These are phyloP conservation scores for Colletotrichum graminicola DNA, from an alignment of 2,329 filamentous ascomycete species.

Conservation along the genomic window DNA sequence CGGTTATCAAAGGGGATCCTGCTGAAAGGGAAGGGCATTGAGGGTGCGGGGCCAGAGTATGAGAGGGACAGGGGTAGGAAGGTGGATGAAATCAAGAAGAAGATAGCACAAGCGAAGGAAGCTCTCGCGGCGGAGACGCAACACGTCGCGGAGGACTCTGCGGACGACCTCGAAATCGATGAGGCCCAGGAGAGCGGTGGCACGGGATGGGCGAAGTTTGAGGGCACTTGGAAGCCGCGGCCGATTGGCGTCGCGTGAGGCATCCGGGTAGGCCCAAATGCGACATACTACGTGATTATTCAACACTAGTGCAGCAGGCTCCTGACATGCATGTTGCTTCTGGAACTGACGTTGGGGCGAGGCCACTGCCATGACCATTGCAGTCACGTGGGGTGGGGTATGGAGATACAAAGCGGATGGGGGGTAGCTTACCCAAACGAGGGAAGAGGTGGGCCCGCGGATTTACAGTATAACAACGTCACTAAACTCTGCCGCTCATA, in stretches of 20 bases:
- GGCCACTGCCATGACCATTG: neutral
- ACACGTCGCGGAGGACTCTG: slow-evolving; percentile 21
- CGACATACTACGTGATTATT: neutral
- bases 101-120: slow-evolving; percentile 38
- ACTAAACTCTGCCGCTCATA: slow-evolving; percentile 9
- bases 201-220: slow-evolving; percentile 62
- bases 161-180: slow-evolving; percentile 24
- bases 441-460: neutral
- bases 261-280: neutral
- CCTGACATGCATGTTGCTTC: neutral
- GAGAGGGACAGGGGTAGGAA: slow-evolving; percentile 46
- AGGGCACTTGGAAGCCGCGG: slow-evolving; percentile 67
- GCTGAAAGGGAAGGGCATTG: slow-evolving; percentile 43
- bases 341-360: neutral
- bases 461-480: slow-evolving; percentile 41
- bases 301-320: neutral
- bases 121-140: slow-evolving; percentile 33
- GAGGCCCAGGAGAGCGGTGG: slow-evolving; percentile 39
- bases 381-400: slow-evolving; percentile 35
- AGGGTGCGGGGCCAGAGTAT: slow-evolving; percentile 15
- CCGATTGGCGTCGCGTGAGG: slow-evolving; percentile 67
- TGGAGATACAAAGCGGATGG: slow-evolving; percentile 14
- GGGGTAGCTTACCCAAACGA: neutral
- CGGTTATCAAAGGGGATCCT: slow-evolving; percentile 59
- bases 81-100: slow-evolving; percentile 44